A percentile compares a stretch with the other conserved stretches of the same genome.
Conservation (phyloP, 257 asterid species). For the Ballota nigra region DNA sequence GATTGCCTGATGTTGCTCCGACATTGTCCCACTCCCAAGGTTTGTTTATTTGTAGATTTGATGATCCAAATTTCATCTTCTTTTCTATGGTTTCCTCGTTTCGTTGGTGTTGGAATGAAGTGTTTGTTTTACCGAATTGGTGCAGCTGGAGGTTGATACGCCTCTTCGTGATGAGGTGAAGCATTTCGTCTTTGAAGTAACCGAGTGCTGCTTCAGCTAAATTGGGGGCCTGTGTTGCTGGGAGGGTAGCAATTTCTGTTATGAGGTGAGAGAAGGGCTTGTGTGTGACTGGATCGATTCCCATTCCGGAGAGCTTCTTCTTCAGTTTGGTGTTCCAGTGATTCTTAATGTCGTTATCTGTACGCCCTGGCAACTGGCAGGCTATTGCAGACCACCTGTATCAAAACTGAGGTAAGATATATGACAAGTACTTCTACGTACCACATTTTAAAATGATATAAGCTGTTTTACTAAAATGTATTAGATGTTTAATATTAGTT, state of each 20-base stretch:
- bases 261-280: slow-evolving; percentile 85
- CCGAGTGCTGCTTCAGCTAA: slow-evolving; percentile 85
- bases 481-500: no score
- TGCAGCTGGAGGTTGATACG: slow-evolving; percentile 64
- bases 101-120: slow-evolving; percentile 37
- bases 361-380: slow-evolving; percentile 67
- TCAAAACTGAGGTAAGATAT: background rate
- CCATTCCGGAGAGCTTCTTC: slow-evolving; percentile 71
- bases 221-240: slow-evolving; percentile 75
- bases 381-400: slow-evolving; percentile 79
- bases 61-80: slow-evolving; percentile 32
- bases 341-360: slow-evolving; percentile 83
- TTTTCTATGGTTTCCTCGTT: slow-evolving; percentile 43
- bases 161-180: slow-evolving; percentile 70
- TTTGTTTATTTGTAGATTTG: background rate
- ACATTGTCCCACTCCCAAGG: slow-evolving; percentile 35
- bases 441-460: no score
- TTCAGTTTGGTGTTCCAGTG: slow-evolving; percentile 83
- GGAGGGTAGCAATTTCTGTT: slow-evolving; percentile 68
- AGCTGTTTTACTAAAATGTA: no score
- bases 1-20: slow-evolving; percentile 19
- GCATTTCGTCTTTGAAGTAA: slow-evolving; percentile 88
- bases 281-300: slow-evolving; percentile 77
- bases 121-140: slow-evolving; percentile 8
- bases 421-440: background rate